phyloP scores from a whole-genome alignment of 305 asterid species.

The Solanum aculeatissimum region DNA sequence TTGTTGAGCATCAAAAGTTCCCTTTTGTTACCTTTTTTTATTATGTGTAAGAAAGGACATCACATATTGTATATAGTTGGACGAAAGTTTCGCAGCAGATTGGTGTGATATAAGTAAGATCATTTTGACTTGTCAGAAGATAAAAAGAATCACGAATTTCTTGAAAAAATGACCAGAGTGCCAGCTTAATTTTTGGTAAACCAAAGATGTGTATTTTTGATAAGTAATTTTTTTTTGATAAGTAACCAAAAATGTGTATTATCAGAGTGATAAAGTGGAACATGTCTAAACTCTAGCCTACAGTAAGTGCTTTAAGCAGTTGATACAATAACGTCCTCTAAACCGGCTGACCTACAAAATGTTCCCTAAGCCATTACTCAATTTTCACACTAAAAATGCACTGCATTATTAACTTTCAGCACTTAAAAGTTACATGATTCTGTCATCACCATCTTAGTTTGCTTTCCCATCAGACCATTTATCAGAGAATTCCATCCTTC shows the following conservation, averaged over 20 bases:
- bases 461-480: neutral
- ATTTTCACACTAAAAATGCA: neutral
- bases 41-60: neutral
- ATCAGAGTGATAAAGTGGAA: neutral
- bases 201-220: neutral
- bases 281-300: neutral
- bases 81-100: neutral
- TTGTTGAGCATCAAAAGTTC: neutral
- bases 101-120: neutral
- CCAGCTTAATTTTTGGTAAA: neutral
- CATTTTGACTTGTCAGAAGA: neutral
- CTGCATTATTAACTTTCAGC: neutral
- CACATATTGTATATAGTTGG: neutral
- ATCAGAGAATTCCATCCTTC: neutral
- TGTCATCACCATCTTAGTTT: neutral
- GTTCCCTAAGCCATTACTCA: neutral
- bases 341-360: neutral
- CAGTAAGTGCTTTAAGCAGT: neutral
- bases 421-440: neutral
- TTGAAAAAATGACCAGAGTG: neutral
- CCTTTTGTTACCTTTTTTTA: neutral
- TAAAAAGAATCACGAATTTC: neutral
- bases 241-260: neutral
- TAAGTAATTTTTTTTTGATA: no score
- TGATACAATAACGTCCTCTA: neutral